Evolutionary conservation across 192 early-diverging fungal genomes (phyloP).

Genomic region (Backusella tarrabulga): DNA sequence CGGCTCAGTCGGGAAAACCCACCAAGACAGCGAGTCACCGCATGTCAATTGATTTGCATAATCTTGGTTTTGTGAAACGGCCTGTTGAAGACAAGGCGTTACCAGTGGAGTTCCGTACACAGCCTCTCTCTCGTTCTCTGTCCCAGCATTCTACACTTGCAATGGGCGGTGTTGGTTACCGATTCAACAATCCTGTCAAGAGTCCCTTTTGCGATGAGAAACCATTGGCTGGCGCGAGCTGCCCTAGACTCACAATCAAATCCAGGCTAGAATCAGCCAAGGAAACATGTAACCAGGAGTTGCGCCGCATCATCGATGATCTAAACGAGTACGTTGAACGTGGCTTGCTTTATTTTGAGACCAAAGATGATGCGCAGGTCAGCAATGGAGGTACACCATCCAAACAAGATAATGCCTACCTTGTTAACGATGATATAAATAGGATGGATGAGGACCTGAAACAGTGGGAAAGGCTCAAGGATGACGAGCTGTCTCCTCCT

Average conservation of each 20-base stretch:
- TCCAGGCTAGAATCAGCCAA: slow-evolving; percentile 36
- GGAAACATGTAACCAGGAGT: slow-evolving; percentile 53
- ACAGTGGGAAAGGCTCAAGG: not conserved
- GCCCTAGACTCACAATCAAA: slow-evolving; percentile 23
- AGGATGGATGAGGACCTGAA: not conserved
- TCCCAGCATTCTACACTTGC: not conserved
- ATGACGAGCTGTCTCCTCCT: not conserved
- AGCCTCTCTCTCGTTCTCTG: not conserved
- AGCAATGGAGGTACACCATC: slow-evolving; percentile 4
- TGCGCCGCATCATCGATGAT: slow-evolving; percentile 64
- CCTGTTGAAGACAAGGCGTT: not conserved
- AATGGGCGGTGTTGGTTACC: not conserved
- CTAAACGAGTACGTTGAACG: slow-evolving; percentile 68
- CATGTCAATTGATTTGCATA: slow-evolving; percentile 5
- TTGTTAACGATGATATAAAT: slow-evolving; percentile 1
- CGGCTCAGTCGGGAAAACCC: not conserved
- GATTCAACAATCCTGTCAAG: slow-evolving; percentile 1
- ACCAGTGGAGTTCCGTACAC: not conserved
- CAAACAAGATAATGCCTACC: not conserved
- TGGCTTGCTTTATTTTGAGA: slow-evolving; percentile 46
- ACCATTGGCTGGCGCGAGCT: not conserved
- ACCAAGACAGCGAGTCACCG: not conserved
- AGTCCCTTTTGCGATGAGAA: not conserved
- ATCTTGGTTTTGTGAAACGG: not conserved
- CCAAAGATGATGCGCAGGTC: slow-evolving; percentile 27